A percentile compares a stretch with the other conserved stretches of the same genome.
Evolutionary conservation across 768 basidiomycete genomes (phyloP).

Genomic region (Symmetrospora coprosmae): DNA sequence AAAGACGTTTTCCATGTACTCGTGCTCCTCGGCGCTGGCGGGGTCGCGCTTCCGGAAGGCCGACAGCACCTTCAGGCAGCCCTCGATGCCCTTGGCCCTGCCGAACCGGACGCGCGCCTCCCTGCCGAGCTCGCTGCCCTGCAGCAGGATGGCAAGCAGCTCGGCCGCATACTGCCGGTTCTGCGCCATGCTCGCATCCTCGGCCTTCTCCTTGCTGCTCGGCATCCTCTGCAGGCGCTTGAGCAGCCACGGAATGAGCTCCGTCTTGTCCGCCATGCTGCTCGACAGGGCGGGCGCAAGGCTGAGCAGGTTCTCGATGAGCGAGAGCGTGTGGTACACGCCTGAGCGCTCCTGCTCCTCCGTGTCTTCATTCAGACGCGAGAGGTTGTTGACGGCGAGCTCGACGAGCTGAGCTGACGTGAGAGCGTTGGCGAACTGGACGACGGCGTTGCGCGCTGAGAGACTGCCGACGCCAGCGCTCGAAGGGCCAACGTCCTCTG

Average conservation of each 20-base stretch:
- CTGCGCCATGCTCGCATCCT: slow-evolving; percentile 49
- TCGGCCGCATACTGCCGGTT: slow-evolving; percentile 90
- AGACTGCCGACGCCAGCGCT: background rate
- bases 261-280: slow-evolving; percentile 54
- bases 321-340: slow-evolving; percentile 80
- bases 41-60: slow-evolving; percentile 72
- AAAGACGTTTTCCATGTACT: slow-evolving; percentile 97
- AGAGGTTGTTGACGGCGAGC: slow-evolving; percentile 73
- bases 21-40: slow-evolving; percentile 69
- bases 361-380: slow-evolving; percentile 74
- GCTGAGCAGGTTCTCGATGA: slow-evolving; percentile 82
- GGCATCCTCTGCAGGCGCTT: slow-evolving; percentile 47
- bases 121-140: slow-evolving; percentile 15
- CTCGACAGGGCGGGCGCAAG: slow-evolving; percentile 65
- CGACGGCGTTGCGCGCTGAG: background rate
- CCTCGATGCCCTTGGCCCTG: slow-evolving; percentile 11
- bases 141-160: slow-evolving; percentile 69
- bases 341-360: slow-evolving; percentile 63
- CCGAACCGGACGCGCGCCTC: background rate
- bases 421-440: slow-evolving; percentile 8
- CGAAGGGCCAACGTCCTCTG: slow-evolving; percentile 34
- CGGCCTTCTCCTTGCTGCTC: background rate
- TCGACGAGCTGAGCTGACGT: slow-evolving; percentile 67
- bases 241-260: slow-evolving; percentile 63
- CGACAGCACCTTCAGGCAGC: slow-evolving; percentile 55